Percentiles rank a stretch among this genome's conserved stretches.
Evolutionary conservation across 495 filamentous ascomycete genomes (phyloP).

Genomic region (Aspergillus cristatus): DNA sequence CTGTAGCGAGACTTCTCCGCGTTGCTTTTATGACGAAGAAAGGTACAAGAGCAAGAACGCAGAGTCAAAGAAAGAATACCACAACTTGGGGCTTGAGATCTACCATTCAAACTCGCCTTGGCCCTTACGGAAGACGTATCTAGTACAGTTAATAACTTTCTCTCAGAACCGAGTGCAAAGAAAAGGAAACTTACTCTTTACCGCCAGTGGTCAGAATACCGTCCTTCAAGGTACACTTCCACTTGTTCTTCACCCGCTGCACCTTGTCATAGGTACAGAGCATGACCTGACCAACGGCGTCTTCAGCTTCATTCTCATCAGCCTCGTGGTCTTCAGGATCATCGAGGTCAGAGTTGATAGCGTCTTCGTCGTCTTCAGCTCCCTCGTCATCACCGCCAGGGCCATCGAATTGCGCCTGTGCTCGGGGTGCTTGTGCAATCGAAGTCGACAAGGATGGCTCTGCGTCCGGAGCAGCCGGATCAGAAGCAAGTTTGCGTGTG

Average conservation of each 20-base stretch:
- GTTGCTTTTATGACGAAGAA: too few species aligned
- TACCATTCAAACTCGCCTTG: slow-evolving; percentile 98
- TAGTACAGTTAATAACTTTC: slow-evolving; percentile 20
- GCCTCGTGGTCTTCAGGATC: slow-evolving; percentile 80
- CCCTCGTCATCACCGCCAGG: slow-evolving; percentile 43
- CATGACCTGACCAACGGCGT: slow-evolving; percentile 80
- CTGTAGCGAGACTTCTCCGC: too few species aligned
- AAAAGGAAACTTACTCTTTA: slow-evolving; percentile 57
- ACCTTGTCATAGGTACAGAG: slow-evolving; percentile 99
- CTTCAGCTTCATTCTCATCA: slow-evolving; percentile 69
- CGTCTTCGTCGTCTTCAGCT: slow-evolving; percentile 76
- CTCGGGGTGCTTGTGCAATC: slow-evolving; percentile 9
- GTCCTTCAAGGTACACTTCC: slow-evolving; percentile 98
- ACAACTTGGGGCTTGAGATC: too few species aligned
- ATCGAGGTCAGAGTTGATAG: slow-evolving; percentile 97
- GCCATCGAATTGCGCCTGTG: slow-evolving; percentile 65
- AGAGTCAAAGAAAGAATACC: too few species aligned
- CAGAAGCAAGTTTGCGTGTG: slow-evolving; percentile 1
- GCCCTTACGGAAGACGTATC: slow-evolving; percentile 95
- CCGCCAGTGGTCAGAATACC: slow-evolving; percentile 85
- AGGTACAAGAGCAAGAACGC: too few species aligned
- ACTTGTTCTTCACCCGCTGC: slow-evolving; percentile 99
- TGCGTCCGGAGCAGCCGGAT: slow-evolving; percentile 4
- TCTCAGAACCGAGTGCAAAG: too few species aligned
- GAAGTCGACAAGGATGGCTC: neutral